Evolutionary conservation across 2,329 filamentous ascomycete species (phyloP).

Genomic region (Alternaria infectoria): DNA sequence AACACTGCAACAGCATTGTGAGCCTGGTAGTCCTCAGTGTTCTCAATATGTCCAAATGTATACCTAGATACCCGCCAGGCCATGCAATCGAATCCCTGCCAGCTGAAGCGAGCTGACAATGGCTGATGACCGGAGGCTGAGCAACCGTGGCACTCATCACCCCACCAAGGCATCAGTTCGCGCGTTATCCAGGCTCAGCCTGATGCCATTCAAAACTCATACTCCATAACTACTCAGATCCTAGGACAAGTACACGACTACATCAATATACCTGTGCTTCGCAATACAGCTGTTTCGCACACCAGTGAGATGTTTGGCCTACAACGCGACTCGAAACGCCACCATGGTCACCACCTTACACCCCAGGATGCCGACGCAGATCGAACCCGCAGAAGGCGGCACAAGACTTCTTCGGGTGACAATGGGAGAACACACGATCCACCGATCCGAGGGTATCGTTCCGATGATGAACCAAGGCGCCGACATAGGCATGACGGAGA

Average conservation of each 20-base stretch:
- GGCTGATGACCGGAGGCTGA: neutral
- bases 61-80: neutral
- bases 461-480: neutral
- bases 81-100: neutral
- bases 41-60: neutral
- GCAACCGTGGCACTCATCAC: neutral
- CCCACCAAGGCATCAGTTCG: neutral
- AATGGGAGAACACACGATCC: neutral
- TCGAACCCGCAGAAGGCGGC: neutral
- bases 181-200: neutral
- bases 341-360: neutral
- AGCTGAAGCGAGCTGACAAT: neutral
- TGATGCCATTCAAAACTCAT: too few relatives aligned
- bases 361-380: neutral
- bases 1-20: neutral
- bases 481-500: neutral
- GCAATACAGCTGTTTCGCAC: too few relatives aligned
- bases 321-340: neutral
- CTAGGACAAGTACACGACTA: too few relatives aligned
- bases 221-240: too few relatives aligned
- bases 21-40: neutral
- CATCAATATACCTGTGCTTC: too few relatives aligned
- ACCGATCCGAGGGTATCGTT: neutral
- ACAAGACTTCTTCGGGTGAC: neutral
- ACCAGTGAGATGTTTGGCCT: neutral